Percentiles rank a stretch among this genome's conserved stretches.
Evolutionary conservation across 2,329 filamentous ascomycete genomes (phyloP).

Genomic region (Cladosporium cucumerinum): DNA sequence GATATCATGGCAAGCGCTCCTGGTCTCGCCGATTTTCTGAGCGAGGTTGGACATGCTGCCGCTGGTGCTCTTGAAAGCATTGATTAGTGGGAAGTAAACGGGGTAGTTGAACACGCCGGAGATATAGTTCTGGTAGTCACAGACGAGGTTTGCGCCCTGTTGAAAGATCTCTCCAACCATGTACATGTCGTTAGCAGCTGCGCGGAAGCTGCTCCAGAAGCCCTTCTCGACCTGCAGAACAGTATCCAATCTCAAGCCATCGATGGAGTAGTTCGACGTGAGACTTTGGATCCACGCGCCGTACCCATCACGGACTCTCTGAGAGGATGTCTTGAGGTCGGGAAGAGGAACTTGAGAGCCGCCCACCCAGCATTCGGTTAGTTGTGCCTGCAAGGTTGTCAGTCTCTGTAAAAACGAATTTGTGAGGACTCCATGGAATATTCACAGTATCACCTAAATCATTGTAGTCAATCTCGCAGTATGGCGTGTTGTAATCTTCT

Average conservation of each 20-base stretch:
- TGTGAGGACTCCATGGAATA: background rate
- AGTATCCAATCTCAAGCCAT: slow-evolving; percentile 52
- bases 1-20: slow-evolving; percentile 37
- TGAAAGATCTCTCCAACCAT: slow-evolving; percentile 47
- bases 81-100: slow-evolving; percentile 38
- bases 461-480: slow-evolving; percentile 56
- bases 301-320: slow-evolving; percentile 49
- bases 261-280: slow-evolving; percentile 59
- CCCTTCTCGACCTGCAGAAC: slow-evolving; percentile 44
- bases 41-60: slow-evolving; percentile 39
- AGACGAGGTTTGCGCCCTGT: slow-evolving; percentile 37
- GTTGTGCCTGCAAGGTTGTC: slow-evolving; percentile 26
- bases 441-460: slow-evolving; percentile 35
- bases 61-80: slow-evolving; percentile 37
- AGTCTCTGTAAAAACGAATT: background rate
- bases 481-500: slow-evolving; percentile 48
- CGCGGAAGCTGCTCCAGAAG: slow-evolving; percentile 41
- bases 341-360: slow-evolving; percentile 57
- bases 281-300: slow-evolving; percentile 59
- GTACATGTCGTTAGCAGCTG: slow-evolving; percentile 34
- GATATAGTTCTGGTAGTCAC: slow-evolving; percentile 43
- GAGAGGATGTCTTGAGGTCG: slow-evolving; percentile 57
- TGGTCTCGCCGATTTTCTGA: slow-evolving; percentile 32
- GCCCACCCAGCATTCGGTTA: slow-evolving; percentile 53
- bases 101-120: slow-evolving; percentile 47